phyloP scores from a whole-genome alignment of 805 yeast genomes.

The Priceomyces haplophilus region DNA sequence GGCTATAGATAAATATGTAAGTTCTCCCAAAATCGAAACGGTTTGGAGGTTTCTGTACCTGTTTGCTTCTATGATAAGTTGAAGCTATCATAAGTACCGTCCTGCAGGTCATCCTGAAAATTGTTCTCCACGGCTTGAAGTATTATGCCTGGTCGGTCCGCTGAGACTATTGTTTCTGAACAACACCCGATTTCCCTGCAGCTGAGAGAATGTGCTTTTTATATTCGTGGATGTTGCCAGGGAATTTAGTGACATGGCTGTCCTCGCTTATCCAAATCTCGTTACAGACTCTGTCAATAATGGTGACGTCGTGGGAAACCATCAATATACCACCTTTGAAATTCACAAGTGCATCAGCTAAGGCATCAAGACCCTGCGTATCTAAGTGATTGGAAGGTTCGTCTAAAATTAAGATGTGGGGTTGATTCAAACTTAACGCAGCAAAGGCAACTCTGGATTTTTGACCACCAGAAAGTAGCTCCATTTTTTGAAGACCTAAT shows the following conservation, averaged over 20 bases:
- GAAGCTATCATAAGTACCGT: too few species aligned
- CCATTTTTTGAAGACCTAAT: slow-evolving; percentile 87
- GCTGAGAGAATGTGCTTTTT: slow-evolving; percentile 78
- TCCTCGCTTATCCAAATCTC: slow-evolving; percentile 95
- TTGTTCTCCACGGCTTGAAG: too few species aligned
- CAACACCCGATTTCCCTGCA: slow-evolving; percentile 87
- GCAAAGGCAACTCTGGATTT: slow-evolving; percentile 98
- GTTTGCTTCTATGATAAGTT: too few species aligned
- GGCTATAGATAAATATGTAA: too few species aligned
- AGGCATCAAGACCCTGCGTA: slow-evolving; percentile 95
- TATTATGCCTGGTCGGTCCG: neutral
- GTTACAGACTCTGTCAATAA: slow-evolving; percentile 83
- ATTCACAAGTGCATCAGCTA: slow-evolving; percentile 79
- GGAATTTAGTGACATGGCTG: slow-evolving; percentile 72
- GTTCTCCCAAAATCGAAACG: too few species aligned
- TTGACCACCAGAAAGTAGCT: slow-evolving; percentile 92
- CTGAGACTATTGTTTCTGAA: slow-evolving; percentile 62
- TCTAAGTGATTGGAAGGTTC: slow-evolving; percentile 99
- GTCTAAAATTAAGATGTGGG: slow-evolving; percentile 88
- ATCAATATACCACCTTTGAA: slow-evolving; percentile 95
- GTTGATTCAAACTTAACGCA: slow-evolving; percentile 82
- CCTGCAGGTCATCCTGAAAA: too few species aligned
- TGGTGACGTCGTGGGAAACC: slow-evolving; percentile 97
- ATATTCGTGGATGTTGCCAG: slow-evolving; percentile 83
- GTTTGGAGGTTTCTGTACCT: too few species aligned